Evolutionary conservation across 139 green algal genomes (phyloP).

Genomic region (Pseudopediastrum boryanum): DNA sequence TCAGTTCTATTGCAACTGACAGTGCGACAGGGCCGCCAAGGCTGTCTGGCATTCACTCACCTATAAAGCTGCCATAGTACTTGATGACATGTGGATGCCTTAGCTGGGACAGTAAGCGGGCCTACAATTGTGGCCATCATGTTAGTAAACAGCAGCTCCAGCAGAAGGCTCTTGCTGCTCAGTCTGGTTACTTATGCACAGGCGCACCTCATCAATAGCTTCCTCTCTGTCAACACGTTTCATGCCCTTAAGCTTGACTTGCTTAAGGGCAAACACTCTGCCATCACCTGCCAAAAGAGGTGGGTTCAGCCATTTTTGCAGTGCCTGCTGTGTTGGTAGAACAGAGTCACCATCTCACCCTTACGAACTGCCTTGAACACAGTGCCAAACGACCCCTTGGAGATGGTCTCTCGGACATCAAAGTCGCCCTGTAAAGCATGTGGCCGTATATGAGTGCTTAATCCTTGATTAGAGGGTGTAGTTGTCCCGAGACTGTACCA

Average conservation of each 20-base stretch:
- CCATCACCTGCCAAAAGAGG: slow-evolving; percentile 50
- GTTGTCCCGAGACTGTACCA: too few relatives aligned
- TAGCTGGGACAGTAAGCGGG: slow-evolving; percentile 63
- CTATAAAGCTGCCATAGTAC: slow-evolving; percentile 72
- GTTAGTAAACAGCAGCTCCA: not conserved
- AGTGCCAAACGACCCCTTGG: slow-evolving; percentile 67
- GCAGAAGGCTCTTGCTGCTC: not conserved
- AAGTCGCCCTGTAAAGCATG: slow-evolving; percentile 58
- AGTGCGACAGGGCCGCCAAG: not conserved
- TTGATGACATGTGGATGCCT: slow-evolving; percentile 63
- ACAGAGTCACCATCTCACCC: slow-evolving; percentile 22
- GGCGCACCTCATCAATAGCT: slow-evolving; percentile 69
- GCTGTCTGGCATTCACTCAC: slow-evolving; percentile 10
- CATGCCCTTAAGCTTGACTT: slow-evolving; percentile 69
- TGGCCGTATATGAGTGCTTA: not conserved
- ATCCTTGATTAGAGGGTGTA: not conserved
- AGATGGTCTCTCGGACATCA: slow-evolving; percentile 47
- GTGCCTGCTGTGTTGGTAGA: not conserved
- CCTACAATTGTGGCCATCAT: slow-evolving; percentile 32
- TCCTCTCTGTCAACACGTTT: slow-evolving; percentile 62
- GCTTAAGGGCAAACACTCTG: slow-evolving; percentile 68
- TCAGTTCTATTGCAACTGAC: too few relatives aligned
- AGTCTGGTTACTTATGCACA: not conserved
- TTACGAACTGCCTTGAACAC: slow-evolving; percentile 63
- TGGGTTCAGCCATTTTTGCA: not conserved